A percentile compares a stretch with the other conserved stretches of the same genome.
These are phyloP conservation scores for Acephala macrosclerotiorum DNA, from an alignment of 2,329 filamentous ascomycete species.

Conservation along the genomic window DNA sequence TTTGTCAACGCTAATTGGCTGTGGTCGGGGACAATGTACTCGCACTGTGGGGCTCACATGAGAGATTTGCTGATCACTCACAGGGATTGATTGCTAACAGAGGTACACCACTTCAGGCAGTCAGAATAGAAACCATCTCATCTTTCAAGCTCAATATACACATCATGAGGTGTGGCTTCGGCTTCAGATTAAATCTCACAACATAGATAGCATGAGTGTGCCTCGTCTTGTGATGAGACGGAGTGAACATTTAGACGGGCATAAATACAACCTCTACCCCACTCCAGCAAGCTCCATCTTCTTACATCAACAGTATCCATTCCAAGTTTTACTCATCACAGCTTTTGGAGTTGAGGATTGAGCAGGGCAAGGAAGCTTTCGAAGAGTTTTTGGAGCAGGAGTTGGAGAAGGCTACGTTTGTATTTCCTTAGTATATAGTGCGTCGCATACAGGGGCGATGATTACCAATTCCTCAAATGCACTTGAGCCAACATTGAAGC, in stretches of 20 bases:
- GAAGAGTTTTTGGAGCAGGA: constrained; percentile 25
- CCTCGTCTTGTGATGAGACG: neutral
- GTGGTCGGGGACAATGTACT: neutral
- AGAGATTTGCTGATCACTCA: neutral
- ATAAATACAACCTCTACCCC: neutral
- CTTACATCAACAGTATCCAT: neutral
- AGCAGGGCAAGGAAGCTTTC: constrained; percentile 24
- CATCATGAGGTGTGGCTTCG: neutral
- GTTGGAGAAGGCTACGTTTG: constrained; percentile 27
- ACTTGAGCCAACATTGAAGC: too few species aligned
- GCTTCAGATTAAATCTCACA: neutral
- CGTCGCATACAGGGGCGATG: too few species aligned
- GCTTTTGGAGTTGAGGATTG: constrained; percentile 26
- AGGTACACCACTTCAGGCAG: neutral
- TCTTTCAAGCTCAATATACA: neutral
- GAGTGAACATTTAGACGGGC: neutral
- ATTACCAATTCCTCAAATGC: too few species aligned
- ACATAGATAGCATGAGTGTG: neutral
- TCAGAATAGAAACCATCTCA: neutral
- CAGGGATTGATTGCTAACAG: neutral
- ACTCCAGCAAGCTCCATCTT: neutral
- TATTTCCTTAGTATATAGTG: too few species aligned
- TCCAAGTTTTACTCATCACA: constrained; percentile 29
- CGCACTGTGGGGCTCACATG: neutral
- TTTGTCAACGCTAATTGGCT: too few species aligned